Evolutionary conservation across 106 monocot species (phyloP).

Genomic region (Platanthera zijinensis): DNA sequence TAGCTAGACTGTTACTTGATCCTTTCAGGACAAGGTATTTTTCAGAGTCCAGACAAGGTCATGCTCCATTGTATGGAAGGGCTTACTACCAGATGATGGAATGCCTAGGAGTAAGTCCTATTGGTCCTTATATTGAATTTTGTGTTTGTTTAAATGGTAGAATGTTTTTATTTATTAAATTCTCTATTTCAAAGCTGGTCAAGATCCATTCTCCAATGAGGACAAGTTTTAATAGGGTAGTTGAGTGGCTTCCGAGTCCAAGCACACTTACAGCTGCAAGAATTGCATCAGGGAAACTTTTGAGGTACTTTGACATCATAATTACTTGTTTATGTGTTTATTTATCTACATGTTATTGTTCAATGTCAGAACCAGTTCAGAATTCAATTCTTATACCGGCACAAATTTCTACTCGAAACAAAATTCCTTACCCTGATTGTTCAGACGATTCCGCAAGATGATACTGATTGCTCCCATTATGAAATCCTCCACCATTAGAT

Average conservation of each 20-base stretch:
- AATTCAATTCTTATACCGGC: too few species aligned
- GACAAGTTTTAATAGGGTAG: conserved; percentile 44
- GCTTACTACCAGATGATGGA: conserved; percentile 99
- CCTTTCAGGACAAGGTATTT: conserved; percentile 92
- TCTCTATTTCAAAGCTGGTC: conserved; percentile 47
- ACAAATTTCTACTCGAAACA: too few species aligned
- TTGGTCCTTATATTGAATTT: background rate
- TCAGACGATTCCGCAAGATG: too few species aligned
- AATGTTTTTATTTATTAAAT: background rate
- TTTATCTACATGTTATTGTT: too few species aligned
- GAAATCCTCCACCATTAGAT: too few species aligned
- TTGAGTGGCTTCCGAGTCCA: conserved; percentile 54
- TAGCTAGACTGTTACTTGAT: conserved; percentile 2
- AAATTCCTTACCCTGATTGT: too few species aligned
- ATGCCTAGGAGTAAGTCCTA: conserved; percentile 70
- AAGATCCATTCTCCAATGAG: conserved; percentile 97
- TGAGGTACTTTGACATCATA: conserved; percentile 37
- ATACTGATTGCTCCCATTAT: too few species aligned
- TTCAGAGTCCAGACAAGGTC: conserved; percentile 91
- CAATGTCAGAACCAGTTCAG: too few species aligned
- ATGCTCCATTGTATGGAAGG: conserved; percentile 89
- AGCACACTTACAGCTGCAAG: conserved; percentile 59
- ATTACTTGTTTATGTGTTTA: too few species aligned
- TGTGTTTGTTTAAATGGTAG: conserved; percentile 1
- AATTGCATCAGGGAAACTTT: conserved; percentile 77